Conservation (phyloP, 192 early-diverging fungal species). For the Haplosporangium gracile region DNA sequence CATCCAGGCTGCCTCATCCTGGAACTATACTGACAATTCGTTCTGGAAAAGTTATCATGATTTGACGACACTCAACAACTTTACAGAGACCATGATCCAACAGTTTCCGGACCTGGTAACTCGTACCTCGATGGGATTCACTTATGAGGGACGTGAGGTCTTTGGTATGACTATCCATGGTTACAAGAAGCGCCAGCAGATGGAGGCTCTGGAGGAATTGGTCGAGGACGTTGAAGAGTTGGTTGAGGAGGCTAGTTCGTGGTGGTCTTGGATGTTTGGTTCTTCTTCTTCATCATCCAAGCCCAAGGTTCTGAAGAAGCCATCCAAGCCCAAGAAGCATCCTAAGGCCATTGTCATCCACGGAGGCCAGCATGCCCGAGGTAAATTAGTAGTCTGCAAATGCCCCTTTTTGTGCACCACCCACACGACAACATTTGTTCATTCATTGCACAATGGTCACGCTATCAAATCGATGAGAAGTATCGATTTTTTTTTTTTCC, state of each 20-base stretch:
- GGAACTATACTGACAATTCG: slow-evolving; percentile 48
- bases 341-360: slow-evolving; percentile 60
- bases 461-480: background rate
- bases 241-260: slow-evolving; percentile 23
- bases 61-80: slow-evolving; percentile 56
- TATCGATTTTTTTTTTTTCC: background rate
- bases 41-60: slow-evolving; percentile 61
- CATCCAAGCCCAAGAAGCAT: slow-evolving; percentile 36
- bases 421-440: background rate
- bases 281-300: background rate
- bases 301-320: slow-evolving; percentile 9
- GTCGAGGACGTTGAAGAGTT: slow-evolving; percentile 15
- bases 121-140: slow-evolving; percentile 59
- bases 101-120: slow-evolving; percentile 59
- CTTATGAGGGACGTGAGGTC: slow-evolving; percentile 64
- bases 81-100: slow-evolving; percentile 49
- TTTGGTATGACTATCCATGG: slow-evolving; percentile 58
- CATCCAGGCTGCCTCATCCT: background rate
- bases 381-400: slow-evolving; percentile 11
- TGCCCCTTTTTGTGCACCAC: background rate
- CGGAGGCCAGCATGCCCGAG: slow-evolving; percentile 63
- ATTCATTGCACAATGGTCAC: background rate
- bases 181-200: slow-evolving; percentile 6
- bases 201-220: slow-evolving; percentile 19
- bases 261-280: slow-evolving; percentile 48